Conservation (phyloP, 371 early-diverging fungal species). For the Amoeboaphelidium protococcarum region DNA sequence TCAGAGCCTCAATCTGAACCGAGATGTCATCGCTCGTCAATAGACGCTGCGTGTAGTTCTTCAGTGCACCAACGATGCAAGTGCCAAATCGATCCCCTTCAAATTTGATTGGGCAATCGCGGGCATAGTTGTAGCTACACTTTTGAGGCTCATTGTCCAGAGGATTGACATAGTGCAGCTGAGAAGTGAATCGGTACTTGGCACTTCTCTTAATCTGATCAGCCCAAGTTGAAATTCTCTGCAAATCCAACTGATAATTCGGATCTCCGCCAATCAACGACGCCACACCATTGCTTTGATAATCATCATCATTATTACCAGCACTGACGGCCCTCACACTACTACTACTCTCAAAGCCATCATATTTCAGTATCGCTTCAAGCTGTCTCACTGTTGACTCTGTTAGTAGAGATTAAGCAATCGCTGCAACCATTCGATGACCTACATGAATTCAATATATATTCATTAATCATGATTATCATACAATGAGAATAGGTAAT, state of each 20-base stretch:
- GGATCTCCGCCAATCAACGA: no score
- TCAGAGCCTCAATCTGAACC: conserved; percentile 12
- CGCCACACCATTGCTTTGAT: no score
- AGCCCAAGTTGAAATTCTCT: not conserved
- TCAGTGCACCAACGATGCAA: conserved; percentile 8
- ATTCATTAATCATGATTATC: no score
- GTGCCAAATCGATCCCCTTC: no score
- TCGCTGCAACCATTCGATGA: not conserved
- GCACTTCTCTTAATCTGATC: conserved; percentile 3
- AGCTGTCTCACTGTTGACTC: not conserved
- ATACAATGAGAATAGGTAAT: no score
- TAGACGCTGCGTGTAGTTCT: conserved; percentile 7
- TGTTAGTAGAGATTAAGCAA: not conserved
- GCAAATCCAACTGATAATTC: no score
- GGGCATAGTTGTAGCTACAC: conserved; percentile 2
- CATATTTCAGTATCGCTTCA: not conserved
- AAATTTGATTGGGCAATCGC: conserved; percentile 6
- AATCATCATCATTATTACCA: no score
- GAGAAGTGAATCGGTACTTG: conserved; percentile 3
- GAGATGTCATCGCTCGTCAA: not conserved
- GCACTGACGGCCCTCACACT: no score
- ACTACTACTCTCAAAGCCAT: not conserved
- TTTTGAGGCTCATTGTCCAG: conserved; percentile 4
- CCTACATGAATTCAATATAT: no score
- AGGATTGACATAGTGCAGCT: conserved; percentile 10